Conservation (phyloP, 495 filamentous ascomycete genomes). For the Podospora bellae-mahoneyi region DNA sequence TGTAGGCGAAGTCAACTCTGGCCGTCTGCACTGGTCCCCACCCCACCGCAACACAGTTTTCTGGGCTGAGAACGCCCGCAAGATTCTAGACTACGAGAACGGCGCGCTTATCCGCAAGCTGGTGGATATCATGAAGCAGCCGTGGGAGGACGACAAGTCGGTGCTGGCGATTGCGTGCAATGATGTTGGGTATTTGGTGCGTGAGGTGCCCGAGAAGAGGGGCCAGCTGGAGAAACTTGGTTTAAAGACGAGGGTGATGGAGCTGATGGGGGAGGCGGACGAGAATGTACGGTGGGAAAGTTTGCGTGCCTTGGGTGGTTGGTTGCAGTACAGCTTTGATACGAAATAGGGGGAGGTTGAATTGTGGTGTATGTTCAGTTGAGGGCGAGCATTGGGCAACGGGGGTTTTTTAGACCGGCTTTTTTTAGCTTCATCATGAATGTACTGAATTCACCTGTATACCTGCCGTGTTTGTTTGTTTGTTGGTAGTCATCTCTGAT, state of each 20-base stretch:
- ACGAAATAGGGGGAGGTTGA: constrained; percentile 35
- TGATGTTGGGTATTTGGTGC: constrained; percentile 84
- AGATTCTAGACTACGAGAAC: constrained; percentile 80
- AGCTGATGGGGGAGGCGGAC: constrained; percentile 86
- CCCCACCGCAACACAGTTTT: constrained; percentile 87
- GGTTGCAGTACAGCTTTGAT: constrained; percentile 88
- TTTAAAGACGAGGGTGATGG: constrained; percentile 89
- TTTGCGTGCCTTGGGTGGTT: constrained; percentile 85
- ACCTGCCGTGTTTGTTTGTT: background rate
- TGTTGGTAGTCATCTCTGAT: background rate
- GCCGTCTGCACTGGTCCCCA: constrained; percentile 91
- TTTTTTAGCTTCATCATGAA: constrained; percentile 7
- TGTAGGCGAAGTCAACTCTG: constrained; percentile 80
- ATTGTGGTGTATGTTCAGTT: background rate
- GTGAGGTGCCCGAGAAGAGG: constrained; percentile 83
- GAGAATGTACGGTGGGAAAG: constrained; percentile 94
- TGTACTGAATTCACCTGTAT: constrained; percentile 1
- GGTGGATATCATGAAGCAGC: constrained; percentile 79
- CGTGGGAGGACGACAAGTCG: constrained; percentile 90
- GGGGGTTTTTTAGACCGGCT: background rate
- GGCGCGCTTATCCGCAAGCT: constrained; percentile 78
- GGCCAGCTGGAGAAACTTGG: constrained; percentile 82
- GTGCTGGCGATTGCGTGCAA: constrained; percentile 96
- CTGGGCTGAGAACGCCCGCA: constrained; percentile 93
- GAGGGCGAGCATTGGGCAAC: background rate